Base-by-base conservation (phyloP, 345 rosid genomes). In the Odontarrhena argentea region DNA sequence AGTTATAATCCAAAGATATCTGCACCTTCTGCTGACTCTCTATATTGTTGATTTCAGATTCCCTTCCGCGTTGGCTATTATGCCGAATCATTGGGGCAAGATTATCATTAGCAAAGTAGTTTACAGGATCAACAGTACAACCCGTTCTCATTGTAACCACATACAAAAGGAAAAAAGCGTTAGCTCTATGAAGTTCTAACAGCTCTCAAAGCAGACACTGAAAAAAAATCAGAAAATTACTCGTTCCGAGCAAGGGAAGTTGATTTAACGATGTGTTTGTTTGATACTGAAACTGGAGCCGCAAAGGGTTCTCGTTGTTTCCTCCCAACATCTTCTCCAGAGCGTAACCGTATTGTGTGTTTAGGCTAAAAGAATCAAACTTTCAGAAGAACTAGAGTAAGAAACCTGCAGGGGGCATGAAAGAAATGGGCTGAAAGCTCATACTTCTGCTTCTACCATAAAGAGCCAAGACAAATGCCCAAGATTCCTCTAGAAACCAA, bases 21-120 rank as follows among this genome's bases (percentile, higher is more conserved):
- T 88, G 88, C 50, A 82, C 79, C 76, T 86, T 88, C 76, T 83
- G 86, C 60, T 81, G 93, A 57, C 89, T 77, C 42, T 77, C 76
- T 30, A 81, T 65, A 38, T 74, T 84, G 54, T 32, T 71, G 70
- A 40, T 48, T 69, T 86, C 93, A 2, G 81, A 42, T 55, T 85
- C 89, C 72, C 86, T 77, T 67, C 76, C 79, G 35, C 76, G 79
- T 77, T 84, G 86, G 61, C 68, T 69, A 35, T 25, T 80, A 41
- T 78, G 69, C 58, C 57, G 77, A 73, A 78, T 78, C 83, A 86
- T 77, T 14, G 86, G 78, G 71, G 80, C 46, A 28, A 71, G 71
- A 52, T 78, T 79, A 63, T 86, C 93, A 55, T 82, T 81, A 51
- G 84, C 89, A 63, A 85, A 78, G 74, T 81, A 82, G 75, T 86